A percentile compares a stretch with the other conserved stretches of the same genome.
Conservation (phyloP, 371 early-diverging fungal genomes). For the Haplosporangium sp. region DNA sequence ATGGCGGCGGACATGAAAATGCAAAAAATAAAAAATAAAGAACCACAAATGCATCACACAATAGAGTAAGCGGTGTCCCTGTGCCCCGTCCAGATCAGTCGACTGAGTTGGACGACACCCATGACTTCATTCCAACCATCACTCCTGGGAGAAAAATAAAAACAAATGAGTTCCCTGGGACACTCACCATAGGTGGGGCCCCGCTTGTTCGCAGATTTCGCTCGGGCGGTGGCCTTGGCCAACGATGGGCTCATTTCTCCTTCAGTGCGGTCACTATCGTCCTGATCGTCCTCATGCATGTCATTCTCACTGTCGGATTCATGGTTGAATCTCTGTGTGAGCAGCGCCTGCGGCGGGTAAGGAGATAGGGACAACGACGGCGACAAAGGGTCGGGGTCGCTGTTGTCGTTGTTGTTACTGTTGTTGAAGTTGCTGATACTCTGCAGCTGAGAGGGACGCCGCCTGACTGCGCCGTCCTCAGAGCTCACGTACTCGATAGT, state of each 20-base stretch:
- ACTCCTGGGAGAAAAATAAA: constrained; percentile 2
- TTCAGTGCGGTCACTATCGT: constrained; percentile 52
- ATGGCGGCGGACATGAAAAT: too few species aligned
- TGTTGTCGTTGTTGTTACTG: not conserved
- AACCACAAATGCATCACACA: too few species aligned
- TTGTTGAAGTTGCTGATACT: not conserved
- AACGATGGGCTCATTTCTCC: constrained; percentile 19
- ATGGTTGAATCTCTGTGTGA: constrained; percentile 40
- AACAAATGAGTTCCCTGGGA: not conserved
- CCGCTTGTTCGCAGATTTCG: constrained; percentile 21
- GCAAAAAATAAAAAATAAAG: too few species aligned
- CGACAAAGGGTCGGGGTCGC: constrained; percentile 17
- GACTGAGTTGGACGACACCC: too few species aligned
- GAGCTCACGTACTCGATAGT: constrained; percentile 8
- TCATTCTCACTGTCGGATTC: constrained; percentile 33
- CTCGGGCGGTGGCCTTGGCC: constrained; percentile 7
- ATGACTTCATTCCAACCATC: too few species aligned
- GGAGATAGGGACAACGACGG: constrained; percentile 22
- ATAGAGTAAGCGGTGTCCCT: not conserved
- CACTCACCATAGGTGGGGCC: constrained; percentile 22
- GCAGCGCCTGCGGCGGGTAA: constrained; percentile 16
- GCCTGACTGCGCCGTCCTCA: not conserved
- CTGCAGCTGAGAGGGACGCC: not conserved
- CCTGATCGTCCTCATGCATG: constrained; percentile 32
- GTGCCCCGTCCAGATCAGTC: too few species aligned